A percentile compares a stretch with the other conserved stretches of the same genome.
Evolutionary conservation across 768 basidiomycete genomes (phyloP).

Genomic region (Tulasnella sp.): DNA sequence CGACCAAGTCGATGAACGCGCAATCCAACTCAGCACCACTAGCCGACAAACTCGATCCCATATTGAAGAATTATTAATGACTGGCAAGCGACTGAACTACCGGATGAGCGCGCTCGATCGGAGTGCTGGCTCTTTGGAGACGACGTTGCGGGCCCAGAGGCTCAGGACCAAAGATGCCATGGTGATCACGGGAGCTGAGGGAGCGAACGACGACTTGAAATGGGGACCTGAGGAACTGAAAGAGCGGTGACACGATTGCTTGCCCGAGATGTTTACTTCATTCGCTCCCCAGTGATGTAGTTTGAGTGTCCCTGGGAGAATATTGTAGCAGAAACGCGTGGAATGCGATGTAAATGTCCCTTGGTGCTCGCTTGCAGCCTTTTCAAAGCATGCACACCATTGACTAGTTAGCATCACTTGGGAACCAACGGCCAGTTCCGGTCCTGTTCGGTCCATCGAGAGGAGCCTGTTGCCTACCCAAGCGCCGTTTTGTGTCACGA

Average conservation of each 20-base stretch:
- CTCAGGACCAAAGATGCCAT: slow-evolving; percentile 12
- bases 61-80: slow-evolving; percentile 9
- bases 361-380: no score
- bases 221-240: not conserved
- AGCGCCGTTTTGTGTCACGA: no score
- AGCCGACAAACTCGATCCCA: slow-evolving; percentile 13
- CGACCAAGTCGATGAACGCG: slow-evolving; percentile 13
- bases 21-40: slow-evolving; percentile 12
- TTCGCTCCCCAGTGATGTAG: no score
- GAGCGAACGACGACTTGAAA: slow-evolving; percentile 10
- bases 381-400: no score
- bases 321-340: no score
- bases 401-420: no score
- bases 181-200: slow-evolving; percentile 12
- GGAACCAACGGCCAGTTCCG: no score
- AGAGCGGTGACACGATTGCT: not conserved
- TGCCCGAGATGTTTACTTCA: no score
- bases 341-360: no score
- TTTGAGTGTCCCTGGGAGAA: no score
- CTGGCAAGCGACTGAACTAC: slow-evolving; percentile 8
- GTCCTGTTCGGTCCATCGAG: no score
- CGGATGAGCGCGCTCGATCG: slow-evolving; percentile 10
- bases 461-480: no score
- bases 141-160: not conserved
- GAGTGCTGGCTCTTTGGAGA: not conserved